Evolutionary conservation across 2,329 filamentous ascomycete genomes (phyloP), one percentile per base, ranked within the genome.

Genomic region (Ambrosiella beaveri): DNA sequence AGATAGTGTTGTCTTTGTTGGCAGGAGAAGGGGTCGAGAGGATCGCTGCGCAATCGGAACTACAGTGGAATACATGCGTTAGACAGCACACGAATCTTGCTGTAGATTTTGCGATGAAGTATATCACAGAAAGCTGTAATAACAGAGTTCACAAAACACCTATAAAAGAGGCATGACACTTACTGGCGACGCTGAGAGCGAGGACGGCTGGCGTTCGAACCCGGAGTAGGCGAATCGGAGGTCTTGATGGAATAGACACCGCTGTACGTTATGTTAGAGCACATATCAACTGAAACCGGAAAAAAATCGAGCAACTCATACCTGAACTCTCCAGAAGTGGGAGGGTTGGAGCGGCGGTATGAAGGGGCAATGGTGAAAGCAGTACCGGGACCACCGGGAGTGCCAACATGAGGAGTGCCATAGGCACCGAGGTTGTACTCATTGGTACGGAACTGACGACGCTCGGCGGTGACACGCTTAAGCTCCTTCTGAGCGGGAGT

Each of bases 401-500:
- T 72, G 13, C 79, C 76, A 55, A 84, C 78, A 61, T 78, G 74
- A 52, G 78, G 74, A 61, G 79, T 82, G 61, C 81, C 81, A 64
- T 84, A 84, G 49, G 81, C 81, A 60, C 81, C 80, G 61, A 84
- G 82, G 65, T 90, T 90, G 72, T 97, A 97, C 74, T 97, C 93
- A 59, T 93, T 93, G 60, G 91, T 93, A 61, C 93, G 88, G 73
- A 95, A 97, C 67, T 95, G 88, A 61, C 93, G 89, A 59, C 90
- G 88, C 68, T 95, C 89, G 38, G 93, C 89, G 47, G 91, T 97
- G 68, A 96, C 86, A 63, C 93, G 86, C 78, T 98, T 98, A 64
- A 98, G 78, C 68, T 93, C 82, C 75, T 98, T 98, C 71, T 98
- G 93, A 62, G 91, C 86, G 58, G 93, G 88, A 41, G 93, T 98